Conservation (phyloP, 441 rosid species). For the Lepidium campestre region DNA sequence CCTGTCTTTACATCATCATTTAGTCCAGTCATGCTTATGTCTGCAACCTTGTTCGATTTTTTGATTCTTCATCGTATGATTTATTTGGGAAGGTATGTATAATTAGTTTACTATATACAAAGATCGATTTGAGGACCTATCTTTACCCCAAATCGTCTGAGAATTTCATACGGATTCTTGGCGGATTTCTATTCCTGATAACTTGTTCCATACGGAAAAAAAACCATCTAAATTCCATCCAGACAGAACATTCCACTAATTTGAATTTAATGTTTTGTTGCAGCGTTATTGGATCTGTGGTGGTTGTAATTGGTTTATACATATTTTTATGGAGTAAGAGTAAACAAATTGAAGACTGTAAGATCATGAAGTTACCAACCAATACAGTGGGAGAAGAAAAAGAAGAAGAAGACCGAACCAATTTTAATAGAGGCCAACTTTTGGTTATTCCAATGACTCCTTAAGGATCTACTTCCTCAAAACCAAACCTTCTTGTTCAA, state of each 20-base stretch:
- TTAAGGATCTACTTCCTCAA: constrained; percentile 9
- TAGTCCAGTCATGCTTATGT: constrained; percentile 24
- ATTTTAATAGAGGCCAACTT: constrained; percentile 4
- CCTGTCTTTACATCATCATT: constrained; percentile 30
- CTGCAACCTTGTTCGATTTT: constrained; percentile 29
- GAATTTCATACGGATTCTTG: too few species aligned
- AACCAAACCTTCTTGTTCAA: neutral
- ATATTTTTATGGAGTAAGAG: constrained; percentile 48
- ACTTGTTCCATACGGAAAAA: too few species aligned
- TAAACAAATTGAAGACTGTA: constrained; percentile 20
- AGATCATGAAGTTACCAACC: constrained; percentile 13
- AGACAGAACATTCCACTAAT: neutral
- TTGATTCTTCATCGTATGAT: constrained; percentile 24
- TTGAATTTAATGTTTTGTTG: neutral
- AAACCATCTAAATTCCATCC: too few species aligned
- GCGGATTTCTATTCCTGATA: too few species aligned
- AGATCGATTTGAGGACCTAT: too few species aligned
- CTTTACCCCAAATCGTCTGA: too few species aligned
- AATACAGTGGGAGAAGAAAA: constrained; percentile 18
- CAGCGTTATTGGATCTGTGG: constrained; percentile 41
- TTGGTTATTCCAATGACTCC: constrained; percentile 33
- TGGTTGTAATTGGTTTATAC: constrained; percentile 42
- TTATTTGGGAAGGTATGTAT: constrained; percentile 33
- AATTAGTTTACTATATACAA: neutral
- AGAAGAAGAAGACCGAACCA: constrained; percentile 20